phyloP scores from a whole-genome alignment of 768 basidiomycete genomes.

The Albatrellus ellisii region DNA sequence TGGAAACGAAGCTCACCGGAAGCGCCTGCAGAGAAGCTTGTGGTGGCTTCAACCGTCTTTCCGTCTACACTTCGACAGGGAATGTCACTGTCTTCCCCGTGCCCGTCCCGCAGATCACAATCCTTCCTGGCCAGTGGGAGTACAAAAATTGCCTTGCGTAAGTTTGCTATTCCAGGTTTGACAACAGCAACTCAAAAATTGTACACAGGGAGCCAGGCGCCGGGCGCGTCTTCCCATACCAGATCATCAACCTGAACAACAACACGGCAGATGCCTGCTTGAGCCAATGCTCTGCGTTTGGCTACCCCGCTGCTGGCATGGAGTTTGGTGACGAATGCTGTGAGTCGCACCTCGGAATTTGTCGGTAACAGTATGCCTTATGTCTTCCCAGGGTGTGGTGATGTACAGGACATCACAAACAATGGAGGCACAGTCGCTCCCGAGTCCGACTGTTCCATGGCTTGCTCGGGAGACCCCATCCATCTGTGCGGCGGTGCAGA shows the following conservation, averaged over 20 bases:
- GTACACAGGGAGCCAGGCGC: constrained; percentile 32
- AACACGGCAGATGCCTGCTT: constrained; percentile 56
- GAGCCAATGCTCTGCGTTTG: constrained; percentile 54
- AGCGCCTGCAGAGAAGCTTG: constrained; percentile 50
- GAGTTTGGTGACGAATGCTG: constrained; percentile 69
- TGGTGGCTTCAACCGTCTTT: constrained; percentile 61
- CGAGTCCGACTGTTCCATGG: constrained; percentile 28
- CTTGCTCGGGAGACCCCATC: constrained; percentile 59
- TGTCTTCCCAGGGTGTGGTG: constrained; percentile 50
- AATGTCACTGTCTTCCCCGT: constrained; percentile 44
- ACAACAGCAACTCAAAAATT: not conserved
- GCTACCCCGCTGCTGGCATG: constrained; percentile 57
- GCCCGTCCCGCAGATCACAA: constrained; percentile 39
- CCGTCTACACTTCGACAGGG: constrained; percentile 45
- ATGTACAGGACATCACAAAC: constrained; percentile 35
- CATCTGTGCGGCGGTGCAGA: constrained; percentile 54
- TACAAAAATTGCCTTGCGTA: constrained; percentile 61
- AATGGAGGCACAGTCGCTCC: constrained; percentile 21
- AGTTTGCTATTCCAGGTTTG: constrained; percentile 12
- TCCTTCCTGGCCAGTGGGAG: constrained; percentile 47
- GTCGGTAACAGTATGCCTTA: too few species aligned
- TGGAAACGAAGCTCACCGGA: too few species aligned
- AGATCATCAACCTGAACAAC: constrained; percentile 44
- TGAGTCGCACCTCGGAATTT: constrained; percentile 31
- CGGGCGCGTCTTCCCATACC: constrained; percentile 43